Evolutionary conservation across 176 grass and related monocot species (phyloP).

Genomic region (Olyra latifolia): DNA sequence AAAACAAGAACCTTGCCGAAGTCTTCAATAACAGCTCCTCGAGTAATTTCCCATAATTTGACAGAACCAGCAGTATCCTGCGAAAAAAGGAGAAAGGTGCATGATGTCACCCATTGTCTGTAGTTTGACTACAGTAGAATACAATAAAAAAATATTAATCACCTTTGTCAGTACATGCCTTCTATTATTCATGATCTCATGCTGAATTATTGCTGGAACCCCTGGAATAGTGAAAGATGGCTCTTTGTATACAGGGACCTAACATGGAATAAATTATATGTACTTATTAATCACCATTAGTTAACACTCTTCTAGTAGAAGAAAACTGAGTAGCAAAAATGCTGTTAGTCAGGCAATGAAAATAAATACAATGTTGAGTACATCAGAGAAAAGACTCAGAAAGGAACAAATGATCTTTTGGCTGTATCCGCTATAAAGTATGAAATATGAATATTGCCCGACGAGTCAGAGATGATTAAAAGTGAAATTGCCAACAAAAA

Average conservation of each 20-base stretch:
- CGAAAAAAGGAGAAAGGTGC: slow-evolving; percentile 10
- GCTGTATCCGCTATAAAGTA: background rate
- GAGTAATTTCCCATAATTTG: slow-evolving; percentile 97
- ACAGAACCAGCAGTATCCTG: slow-evolving; percentile 87
- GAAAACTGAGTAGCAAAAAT: background rate
- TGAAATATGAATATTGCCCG: background rate
- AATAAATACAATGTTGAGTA: background rate
- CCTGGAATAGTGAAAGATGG: slow-evolving; percentile 74
- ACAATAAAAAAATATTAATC: slow-evolving; percentile 28
- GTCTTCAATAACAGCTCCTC: slow-evolving; percentile 82
- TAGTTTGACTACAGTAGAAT: background rate
- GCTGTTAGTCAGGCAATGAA: background rate
- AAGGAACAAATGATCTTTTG: background rate
- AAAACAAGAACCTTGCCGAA: slow-evolving; percentile 81
- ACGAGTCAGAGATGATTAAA: background rate
- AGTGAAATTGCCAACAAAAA: background rate
- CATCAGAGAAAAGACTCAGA: background rate
- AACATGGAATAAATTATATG: background rate
- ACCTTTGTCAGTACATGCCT: slow-evolving; percentile 98
- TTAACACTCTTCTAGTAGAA: background rate
- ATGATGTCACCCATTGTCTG: slow-evolving; percentile 20
- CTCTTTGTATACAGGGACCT: slow-evolving; percentile 90
- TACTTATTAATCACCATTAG: slow-evolving; percentile 7
- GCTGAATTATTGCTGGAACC: slow-evolving; percentile 74
- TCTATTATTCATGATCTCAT: slow-evolving; percentile 97